Evolutionary conservation across 257 asterid genomes (phyloP).

Genomic region (Anisodus acutangulus): DNA sequence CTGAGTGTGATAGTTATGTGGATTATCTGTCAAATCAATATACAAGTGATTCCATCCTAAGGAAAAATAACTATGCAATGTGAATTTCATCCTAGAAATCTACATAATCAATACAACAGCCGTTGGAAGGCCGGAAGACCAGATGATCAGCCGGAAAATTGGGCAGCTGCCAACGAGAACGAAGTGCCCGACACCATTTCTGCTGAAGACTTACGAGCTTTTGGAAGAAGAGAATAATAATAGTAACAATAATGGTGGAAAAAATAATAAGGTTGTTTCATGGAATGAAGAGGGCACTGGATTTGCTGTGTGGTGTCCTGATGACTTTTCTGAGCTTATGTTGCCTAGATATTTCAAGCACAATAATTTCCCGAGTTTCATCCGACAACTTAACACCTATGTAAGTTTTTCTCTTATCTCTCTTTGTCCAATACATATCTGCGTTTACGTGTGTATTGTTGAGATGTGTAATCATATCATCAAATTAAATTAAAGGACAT

Average conservation of each 20-base stretch:
- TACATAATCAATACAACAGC: neutral
- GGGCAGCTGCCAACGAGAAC: constrained; percentile 28
- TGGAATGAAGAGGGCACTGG: constrained; percentile 46
- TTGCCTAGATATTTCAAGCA: constrained; percentile 50
- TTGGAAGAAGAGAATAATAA: constrained; percentile 52
- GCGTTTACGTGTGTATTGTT: neutral
- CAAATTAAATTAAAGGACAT: no score
- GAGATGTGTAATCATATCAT: neutral
- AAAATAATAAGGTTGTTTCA: constrained; percentile 36
- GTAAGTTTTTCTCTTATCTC: constrained; percentile 33
- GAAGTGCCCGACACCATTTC: constrained; percentile 64
- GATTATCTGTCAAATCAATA: no score
- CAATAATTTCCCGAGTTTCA: constrained; percentile 48
- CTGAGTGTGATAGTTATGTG: no score
- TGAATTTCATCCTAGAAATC: no score
- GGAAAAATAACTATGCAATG: no score
- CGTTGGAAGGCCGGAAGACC: neutral
- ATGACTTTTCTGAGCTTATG: constrained; percentile 39
- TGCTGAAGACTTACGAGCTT: constrained; percentile 59
- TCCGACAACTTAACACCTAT: constrained; percentile 48
- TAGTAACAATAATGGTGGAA: neutral
- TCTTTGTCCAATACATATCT: neutral
- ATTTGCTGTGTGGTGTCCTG: constrained; percentile 46
- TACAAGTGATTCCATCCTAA: no score
- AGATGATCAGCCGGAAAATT: constrained; percentile 20